phyloP scores from a whole-genome alignment of 2,329 filamentous ascomycete species.

The Zymoseptoria passerinii region DNA sequence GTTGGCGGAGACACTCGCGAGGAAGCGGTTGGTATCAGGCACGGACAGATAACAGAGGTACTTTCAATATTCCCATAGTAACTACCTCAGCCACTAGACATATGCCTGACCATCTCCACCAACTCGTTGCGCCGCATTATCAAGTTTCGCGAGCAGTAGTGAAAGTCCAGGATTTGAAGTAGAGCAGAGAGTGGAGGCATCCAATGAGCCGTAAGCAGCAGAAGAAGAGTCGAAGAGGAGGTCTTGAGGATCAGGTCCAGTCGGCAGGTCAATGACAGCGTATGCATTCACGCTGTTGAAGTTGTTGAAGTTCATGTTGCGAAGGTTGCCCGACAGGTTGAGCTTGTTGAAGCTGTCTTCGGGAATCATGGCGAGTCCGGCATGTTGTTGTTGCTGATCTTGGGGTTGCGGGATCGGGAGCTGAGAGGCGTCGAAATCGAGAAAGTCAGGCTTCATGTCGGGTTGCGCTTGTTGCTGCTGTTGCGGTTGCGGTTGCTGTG shows the following conservation, averaged over 20 bases:
- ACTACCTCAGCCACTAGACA: background rate
- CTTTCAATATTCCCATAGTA: background rate
- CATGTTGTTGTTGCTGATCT: conserved; percentile 35
- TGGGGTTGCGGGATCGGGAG: conserved; percentile 25
- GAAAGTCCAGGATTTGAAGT: conserved; percentile 14
- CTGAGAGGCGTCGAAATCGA: conserved; percentile 33
- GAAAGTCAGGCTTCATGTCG: conserved; percentile 29
- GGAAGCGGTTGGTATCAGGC: background rate
- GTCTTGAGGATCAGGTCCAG: conserved; percentile 19
- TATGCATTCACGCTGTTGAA: conserved; percentile 27
- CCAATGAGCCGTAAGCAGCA: conserved; percentile 9
- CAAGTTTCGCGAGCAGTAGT: conserved; percentile 26
- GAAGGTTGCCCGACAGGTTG: conserved; percentile 50
- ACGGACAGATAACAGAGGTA: background rate
- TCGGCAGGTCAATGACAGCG: conserved; percentile 24
- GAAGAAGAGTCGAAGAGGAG: conserved; percentile 19
- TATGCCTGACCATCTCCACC: background rate
- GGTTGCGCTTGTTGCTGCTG: conserved; percentile 20
- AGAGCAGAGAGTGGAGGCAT: conserved; percentile 4
- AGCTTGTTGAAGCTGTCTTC: conserved; percentile 73
- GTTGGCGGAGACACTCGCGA: too few species aligned
- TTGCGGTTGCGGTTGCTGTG: conserved; percentile 30
- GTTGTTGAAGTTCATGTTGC: conserved; percentile 41
- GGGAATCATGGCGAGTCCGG: conserved; percentile 75
- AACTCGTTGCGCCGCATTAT: conserved; percentile 17